phyloP scores from a whole-genome alignment of 2,329 filamentous ascomycete genomes.

The Paraphaeosphaeria sporulosa region DNA sequence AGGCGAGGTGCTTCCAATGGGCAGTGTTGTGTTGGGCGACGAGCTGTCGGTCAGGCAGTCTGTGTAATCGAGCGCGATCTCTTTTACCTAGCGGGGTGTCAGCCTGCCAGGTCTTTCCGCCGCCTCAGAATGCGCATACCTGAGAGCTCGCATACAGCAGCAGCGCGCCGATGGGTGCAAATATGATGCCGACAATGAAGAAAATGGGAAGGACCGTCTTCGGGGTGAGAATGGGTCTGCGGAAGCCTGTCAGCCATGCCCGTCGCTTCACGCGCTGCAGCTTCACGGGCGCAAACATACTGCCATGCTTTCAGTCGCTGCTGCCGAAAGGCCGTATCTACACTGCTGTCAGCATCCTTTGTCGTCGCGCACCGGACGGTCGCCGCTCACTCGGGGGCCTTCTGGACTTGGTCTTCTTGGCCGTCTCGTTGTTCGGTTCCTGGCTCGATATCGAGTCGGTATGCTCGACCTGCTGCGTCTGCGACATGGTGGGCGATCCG shows the following conservation, averaged over 20 bases:
- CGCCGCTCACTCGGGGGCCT: conserved; percentile 79
- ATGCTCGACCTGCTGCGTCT: conserved; percentile 53
- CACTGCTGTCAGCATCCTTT: conserved; percentile 27
- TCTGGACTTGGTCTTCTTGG: conserved; percentile 81
- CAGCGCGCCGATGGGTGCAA: conserved; percentile 88
- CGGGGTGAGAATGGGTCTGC: conserved; percentile 89
- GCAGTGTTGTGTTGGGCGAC: conserved; percentile 3
- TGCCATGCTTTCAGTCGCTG: conserved; percentile 99
- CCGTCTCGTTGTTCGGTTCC: conserved; percentile 49
- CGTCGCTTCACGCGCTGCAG: background rate
- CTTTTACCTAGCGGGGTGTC: conserved; percentile 73
- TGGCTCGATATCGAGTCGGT: conserved; percentile 54
- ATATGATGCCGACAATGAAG: conserved; percentile 88
- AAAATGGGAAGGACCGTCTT: conserved; percentile 93
- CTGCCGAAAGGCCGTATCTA: conserved; percentile 96
- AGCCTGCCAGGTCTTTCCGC: conserved; percentile 13
- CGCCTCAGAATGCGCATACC: conserved; percentile 57
- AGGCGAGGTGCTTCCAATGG: background rate
- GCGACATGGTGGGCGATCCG: conserved; percentile 52
- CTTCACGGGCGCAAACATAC: conserved; percentile 61
- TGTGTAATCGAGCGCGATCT: conserved; percentile 90
- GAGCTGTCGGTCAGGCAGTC: conserved; percentile 66
- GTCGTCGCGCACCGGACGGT: conserved; percentile 16
- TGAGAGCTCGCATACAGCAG: conserved; percentile 84
- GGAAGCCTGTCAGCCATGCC: conserved; percentile 48